These are phyloP conservation scores for Limnomonas spitsbergensis DNA, from an alignment of 139 green algal genomes.

Conservation along the genomic window DNA sequence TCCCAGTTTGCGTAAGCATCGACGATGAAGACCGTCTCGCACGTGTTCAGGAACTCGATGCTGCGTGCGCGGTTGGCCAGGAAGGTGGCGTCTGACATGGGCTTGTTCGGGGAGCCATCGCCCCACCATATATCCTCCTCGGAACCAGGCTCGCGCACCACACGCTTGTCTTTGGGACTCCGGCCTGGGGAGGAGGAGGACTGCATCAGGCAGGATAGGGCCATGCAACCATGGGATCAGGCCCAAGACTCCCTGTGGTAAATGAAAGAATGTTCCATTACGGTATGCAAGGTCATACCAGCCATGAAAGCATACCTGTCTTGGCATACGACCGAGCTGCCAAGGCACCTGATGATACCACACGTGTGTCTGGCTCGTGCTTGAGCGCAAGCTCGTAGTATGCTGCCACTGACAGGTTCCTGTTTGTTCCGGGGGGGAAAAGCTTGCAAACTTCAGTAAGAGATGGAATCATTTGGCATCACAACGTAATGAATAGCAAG, in stretches of 20 bases:
- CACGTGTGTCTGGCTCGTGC: slow-evolving; percentile 69
- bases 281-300: neutral
- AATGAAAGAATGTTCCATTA: too few relatives aligned
- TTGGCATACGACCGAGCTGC: slow-evolving; percentile 58
- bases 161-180: slow-evolving; percentile 89
- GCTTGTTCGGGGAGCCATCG: slow-evolving; percentile 32
- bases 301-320: slow-evolving; percentile 4
- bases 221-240: too few relatives aligned
- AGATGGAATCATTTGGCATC: too few relatives aligned
- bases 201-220: too few relatives aligned
- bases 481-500: too few relatives aligned
- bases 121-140: slow-evolving; percentile 84
- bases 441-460: too few relatives aligned
- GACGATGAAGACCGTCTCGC: slow-evolving; percentile 78
- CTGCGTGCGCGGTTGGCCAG: slow-evolving; percentile 41
- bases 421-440: too few relatives aligned
- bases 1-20: slow-evolving; percentile 88
- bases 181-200: slow-evolving; percentile 64
- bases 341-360: slow-evolving; percentile 70
- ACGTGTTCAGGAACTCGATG: slow-evolving; percentile 87
- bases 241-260: too few relatives aligned
- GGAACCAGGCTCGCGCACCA: slow-evolving; percentile 74
- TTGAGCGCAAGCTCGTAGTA: slow-evolving; percentile 36
- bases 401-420: slow-evolving; percentile 24
- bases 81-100: slow-evolving; percentile 41